phyloP scores from a whole-genome alignment of 2,329 filamentous ascomycete species.

The Tympanopsis confertula region DNA sequence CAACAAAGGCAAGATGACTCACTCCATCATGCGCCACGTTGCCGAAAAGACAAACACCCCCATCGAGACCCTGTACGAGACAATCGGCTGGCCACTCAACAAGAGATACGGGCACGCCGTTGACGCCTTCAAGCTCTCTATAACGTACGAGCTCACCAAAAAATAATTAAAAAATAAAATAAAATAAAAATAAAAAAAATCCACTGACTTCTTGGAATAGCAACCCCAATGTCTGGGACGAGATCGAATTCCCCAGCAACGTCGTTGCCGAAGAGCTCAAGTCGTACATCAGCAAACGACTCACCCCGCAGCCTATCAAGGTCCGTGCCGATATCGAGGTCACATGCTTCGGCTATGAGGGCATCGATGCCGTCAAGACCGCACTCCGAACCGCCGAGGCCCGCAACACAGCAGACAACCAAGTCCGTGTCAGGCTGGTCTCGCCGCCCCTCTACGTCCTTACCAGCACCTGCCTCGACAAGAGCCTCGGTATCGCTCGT shows the following conservation, averaged over 20 bases:
- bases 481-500: conserved; percentile 70
- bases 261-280: conserved; percentile 80
- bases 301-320: conserved; percentile 97
- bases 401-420: conserved; percentile 79
- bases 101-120: conserved; percentile 94
- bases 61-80: conserved; percentile 87
- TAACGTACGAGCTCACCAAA: conserved; percentile 63
- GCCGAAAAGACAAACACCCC: conserved; percentile 90
- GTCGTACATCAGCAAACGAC: conserved; percentile 89
- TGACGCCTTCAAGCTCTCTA: conserved; percentile 97
- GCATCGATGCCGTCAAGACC: conserved; percentile 94
- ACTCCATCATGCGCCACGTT: conserved; percentile 97
- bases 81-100: conserved; percentile 93
- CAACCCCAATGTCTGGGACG: conserved; percentile 92
- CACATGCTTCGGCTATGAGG: conserved; percentile 89
- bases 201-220: conserved; percentile 27
- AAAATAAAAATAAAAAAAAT: neutral
- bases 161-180: neutral
- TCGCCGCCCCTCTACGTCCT: conserved; percentile 93
- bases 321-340: conserved; percentile 96
- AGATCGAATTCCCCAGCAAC: conserved; percentile 78
- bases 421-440: conserved; percentile 98
- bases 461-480: conserved; percentile 91
- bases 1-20: conserved; percentile 99
- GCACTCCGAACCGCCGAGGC: conserved; percentile 85